Conservation (phyloP, 2,329 filamentous ascomycete genomes). For the Aspergillus jensenii region DNA sequence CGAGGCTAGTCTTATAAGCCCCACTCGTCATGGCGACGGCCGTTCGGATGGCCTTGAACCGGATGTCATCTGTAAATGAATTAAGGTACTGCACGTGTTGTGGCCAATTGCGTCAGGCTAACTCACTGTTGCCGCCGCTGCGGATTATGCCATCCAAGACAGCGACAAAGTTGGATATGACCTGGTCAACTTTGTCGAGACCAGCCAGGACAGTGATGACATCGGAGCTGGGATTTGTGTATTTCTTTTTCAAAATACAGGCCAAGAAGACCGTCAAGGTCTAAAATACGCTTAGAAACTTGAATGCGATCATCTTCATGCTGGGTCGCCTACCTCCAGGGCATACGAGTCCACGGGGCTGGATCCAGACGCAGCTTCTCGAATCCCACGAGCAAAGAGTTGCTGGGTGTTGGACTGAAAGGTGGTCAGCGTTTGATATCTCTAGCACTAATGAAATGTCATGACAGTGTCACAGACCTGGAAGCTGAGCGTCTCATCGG, state of each 20-base stretch:
- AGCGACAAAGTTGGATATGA: constrained; percentile 86
- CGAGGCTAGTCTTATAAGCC: constrained; percentile 91
- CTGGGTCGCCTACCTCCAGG: constrained; percentile 65
- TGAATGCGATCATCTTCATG: constrained; percentile 26
- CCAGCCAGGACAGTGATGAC: constrained; percentile 88
- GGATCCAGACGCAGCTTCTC: constrained; percentile 61
- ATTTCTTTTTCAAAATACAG: constrained; percentile 80
- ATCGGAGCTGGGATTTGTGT: constrained; percentile 92
- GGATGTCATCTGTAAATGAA: constrained; percentile 62
- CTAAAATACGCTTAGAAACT: constrained; percentile 53
- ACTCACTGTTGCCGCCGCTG: constrained; percentile 68
- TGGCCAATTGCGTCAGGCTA: not conserved
- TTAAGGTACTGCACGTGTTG: constrained; percentile 1
- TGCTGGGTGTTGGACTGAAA: constrained; percentile 67
- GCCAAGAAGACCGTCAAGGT: constrained; percentile 87
- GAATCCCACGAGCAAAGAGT: constrained; percentile 73
- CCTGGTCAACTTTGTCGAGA: constrained; percentile 79
- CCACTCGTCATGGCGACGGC: constrained; percentile 83
- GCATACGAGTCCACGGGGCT: constrained; percentile 72
- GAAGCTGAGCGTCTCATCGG: constrained; percentile 72
- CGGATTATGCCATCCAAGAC: constrained; percentile 80
- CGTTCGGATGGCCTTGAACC: constrained; percentile 76
- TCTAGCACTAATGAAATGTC: not conserved
- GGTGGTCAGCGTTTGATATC: constrained; percentile 17
- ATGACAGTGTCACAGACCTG: constrained; percentile 52